Evolutionary conservation across 2,329 filamentous ascomycete genomes (phyloP).

Genomic region (Hymenoscyphus salicellus): DNA sequence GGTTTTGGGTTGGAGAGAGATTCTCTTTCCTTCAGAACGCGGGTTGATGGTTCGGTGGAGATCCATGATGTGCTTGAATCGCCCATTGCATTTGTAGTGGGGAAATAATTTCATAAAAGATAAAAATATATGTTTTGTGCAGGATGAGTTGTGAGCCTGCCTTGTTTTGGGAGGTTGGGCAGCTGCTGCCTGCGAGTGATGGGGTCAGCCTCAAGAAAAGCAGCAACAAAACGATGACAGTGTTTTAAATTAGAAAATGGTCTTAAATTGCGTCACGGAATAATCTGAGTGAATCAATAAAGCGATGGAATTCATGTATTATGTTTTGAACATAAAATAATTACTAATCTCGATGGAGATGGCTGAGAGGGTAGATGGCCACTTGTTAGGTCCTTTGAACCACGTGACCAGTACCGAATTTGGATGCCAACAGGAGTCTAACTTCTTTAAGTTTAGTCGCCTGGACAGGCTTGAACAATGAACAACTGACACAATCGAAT

Average conservation of each 20-base stretch:
- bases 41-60: constrained; percentile 20
- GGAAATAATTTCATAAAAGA: background rate
- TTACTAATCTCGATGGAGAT: too few species aligned
- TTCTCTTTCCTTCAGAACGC: constrained; percentile 15
- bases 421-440: background rate
- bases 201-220: background rate
- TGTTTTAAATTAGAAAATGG: too few species aligned
- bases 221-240: background rate
- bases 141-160: background rate
- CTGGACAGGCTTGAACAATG: background rate
- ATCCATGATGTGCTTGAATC: constrained; percentile 18
- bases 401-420: background rate
- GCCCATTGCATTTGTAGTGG: constrained; percentile 8
- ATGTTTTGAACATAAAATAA: background rate
- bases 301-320: too few species aligned
- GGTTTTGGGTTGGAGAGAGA: background rate
- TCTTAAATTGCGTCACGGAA: too few species aligned
- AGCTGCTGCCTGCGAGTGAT: constrained; percentile 4
- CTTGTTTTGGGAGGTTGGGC: background rate
- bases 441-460: background rate
- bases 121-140: background rate
- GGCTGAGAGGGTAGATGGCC: too few species aligned
- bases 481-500: background rate
- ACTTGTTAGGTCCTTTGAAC: too few species aligned
- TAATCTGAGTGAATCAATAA: too few species aligned